Evolutionary conservation across 2,329 filamentous ascomycete genomes (phyloP).

Genomic region (Emmonsiellopsis sp.): DNA sequence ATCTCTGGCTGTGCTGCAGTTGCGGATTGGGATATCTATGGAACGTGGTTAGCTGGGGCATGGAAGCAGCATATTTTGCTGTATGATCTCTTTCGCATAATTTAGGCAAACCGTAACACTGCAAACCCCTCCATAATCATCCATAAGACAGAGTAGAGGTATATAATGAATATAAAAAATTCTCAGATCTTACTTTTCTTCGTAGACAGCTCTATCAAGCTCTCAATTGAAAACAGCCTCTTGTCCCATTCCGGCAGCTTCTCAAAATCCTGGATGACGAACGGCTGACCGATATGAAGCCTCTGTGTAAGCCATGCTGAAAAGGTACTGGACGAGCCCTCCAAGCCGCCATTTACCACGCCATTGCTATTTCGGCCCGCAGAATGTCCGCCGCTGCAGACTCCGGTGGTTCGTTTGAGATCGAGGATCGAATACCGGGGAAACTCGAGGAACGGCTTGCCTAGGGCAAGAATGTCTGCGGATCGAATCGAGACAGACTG

Average conservation of each 20-base stretch:
- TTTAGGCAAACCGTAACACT: background rate
- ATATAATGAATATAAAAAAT: background rate
- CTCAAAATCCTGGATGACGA: constrained; percentile 26
- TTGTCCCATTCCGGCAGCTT: constrained; percentile 21
- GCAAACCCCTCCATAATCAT: background rate
- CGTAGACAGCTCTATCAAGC: constrained; percentile 23
- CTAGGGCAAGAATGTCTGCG: constrained; percentile 17
- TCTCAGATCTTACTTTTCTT: constrained; percentile 20
- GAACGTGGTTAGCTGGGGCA: background rate
- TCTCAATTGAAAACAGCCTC: constrained; percentile 20
- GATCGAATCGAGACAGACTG: constrained; percentile 1
- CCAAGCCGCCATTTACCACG: background rate
- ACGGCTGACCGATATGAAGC: constrained; percentile 24
- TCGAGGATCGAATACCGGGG: constrained; percentile 22
- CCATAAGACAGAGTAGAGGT: background rate
- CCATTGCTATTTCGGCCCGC: background rate
- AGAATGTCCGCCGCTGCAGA: background rate
- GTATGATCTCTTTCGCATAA: no score
- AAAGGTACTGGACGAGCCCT: constrained; percentile 1
- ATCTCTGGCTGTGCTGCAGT: constrained; percentile 26
- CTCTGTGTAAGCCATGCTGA: constrained; percentile 22
- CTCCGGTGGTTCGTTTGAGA: constrained; percentile 10
- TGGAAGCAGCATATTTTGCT: background rate
- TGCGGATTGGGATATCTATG: constrained; percentile 24
- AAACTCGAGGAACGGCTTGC: constrained; percentile 23